A percentile compares a stretch with the other conserved stretches of the same genome.
Conservation (phyloP, 2,329 filamentous ascomycete genomes). For the Sclerotinia nivalis region DNA sequence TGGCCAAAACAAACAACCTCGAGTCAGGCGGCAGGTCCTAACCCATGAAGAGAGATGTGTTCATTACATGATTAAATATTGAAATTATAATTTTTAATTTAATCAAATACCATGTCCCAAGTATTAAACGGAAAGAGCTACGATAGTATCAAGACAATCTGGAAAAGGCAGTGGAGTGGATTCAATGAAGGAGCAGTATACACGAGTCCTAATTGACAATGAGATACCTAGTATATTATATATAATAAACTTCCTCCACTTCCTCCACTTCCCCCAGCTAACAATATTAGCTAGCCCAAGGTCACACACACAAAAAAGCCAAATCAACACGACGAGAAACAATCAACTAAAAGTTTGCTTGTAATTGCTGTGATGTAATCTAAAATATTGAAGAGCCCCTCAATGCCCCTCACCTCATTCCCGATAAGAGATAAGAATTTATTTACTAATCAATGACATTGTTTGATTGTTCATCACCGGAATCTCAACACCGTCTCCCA, state of each 20-base stretch:
- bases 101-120: too few species aligned
- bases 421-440: conserved; percentile 22
- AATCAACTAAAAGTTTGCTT: background rate
- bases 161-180: background rate
- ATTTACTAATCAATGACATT: conserved; percentile 18
- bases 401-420: conserved; percentile 20
- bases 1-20: background rate
- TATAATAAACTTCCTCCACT: background rate
- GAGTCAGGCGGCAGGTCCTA: background rate
- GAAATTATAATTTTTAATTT: background rate
- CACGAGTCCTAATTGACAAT: too few species aligned
- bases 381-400: background rate
- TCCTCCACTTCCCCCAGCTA: background rate
- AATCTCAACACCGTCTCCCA: conserved; percentile 22
- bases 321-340: background rate
- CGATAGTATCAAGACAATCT: background rate
- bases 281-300: background rate
- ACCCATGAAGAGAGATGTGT: background rate
- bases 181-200: background rate
- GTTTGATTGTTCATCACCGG: conserved; percentile 14
- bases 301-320: too few species aligned
- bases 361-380: background rate
- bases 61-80: background rate
- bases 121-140: too few species aligned
- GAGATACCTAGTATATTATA: background rate